Percentiles rank a stretch among this genome's conserved stretches.
Evolutionary conservation across 179 eudicot genomes (phyloP).

Genomic region (Silene vulgaris): DNA sequence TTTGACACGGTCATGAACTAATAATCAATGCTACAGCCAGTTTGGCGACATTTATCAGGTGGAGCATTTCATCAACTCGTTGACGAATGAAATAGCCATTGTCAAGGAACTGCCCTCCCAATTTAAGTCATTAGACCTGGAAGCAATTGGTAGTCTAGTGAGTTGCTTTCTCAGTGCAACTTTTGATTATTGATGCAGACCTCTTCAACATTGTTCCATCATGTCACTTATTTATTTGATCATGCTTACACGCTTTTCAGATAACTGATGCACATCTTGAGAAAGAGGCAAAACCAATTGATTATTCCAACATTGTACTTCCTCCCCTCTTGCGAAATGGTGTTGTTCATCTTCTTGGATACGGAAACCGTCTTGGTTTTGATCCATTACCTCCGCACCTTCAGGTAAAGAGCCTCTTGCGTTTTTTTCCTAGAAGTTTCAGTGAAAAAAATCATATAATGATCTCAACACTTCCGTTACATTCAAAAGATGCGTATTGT

Average conservation of each 20-base stretch:
- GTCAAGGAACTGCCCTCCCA: slow-evolving; percentile 72
- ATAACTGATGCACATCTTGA: slow-evolving; percentile 80
- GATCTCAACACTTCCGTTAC: not conserved
- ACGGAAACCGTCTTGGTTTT: slow-evolving; percentile 85
- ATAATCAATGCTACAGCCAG: slow-evolving; percentile 52
- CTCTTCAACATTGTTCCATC: not conserved
- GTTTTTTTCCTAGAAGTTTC: not conserved
- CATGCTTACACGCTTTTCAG: slow-evolving; percentile 34
- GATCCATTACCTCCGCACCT: slow-evolving; percentile 72
- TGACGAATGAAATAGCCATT: slow-evolving; percentile 60
- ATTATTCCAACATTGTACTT: slow-evolving; percentile 53
- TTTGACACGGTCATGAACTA: slow-evolving; percentile 14
- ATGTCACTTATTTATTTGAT: not conserved
- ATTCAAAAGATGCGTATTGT: not conserved
- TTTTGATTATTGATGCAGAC: not conserved
- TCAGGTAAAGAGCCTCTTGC: slow-evolving; percentile 47
- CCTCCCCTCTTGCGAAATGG: slow-evolving; percentile 61
- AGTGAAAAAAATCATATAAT: not conserved
- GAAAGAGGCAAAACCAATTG: slow-evolving; percentile 72
- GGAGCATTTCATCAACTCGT: slow-evolving; percentile 53
- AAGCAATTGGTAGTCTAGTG: slow-evolving; percentile 84
- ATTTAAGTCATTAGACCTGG: slow-evolving; percentile 56
- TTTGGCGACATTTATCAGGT: slow-evolving; percentile 89
- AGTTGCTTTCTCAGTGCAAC: slow-evolving; percentile 26
- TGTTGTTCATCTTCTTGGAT: slow-evolving; percentile 85